Evolutionary conservation across 2,329 filamentous ascomycete genomes (phyloP), one percentile per base, ranked within the genome.

Genomic region (Grosmannia huntii): DNA sequence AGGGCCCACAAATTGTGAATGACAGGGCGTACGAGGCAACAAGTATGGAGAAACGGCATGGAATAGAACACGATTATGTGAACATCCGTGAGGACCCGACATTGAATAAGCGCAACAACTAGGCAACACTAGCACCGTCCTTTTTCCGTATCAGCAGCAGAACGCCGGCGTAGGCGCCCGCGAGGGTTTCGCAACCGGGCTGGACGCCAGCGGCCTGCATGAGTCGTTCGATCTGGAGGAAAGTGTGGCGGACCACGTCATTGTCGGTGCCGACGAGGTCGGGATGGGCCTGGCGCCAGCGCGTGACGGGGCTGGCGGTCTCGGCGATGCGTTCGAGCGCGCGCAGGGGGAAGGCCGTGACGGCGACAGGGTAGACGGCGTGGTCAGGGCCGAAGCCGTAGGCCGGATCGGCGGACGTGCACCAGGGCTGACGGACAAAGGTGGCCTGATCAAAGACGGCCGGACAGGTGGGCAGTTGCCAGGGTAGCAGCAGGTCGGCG

Each of bases 221-320:
- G 4, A 65, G 33, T 1, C 48, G 25, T 60, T 65, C 62, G 33
- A 66, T 60, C 41, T 57, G 33, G 21, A 44, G 44, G 3, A 61
- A 44, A 59, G 62, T 46, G 5, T 57, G 53, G 33, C 52, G 59
- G 11, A 65, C 36, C 23, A 62, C 25, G 31, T 74, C 75, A 0
- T 65, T 52, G 11, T 76, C 75, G 0, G 74, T 76, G 0, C 70
- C 69, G 0, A 66, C 70, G 0, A 63, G 61, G 0, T 73, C 72
- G 0, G 73, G 71, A 61, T 79, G 64, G 0, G 73, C 75, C 63
- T 76, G 66, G 11, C 73, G 67, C 75, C 76, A 79, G 48, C 76
- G 66, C 0, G 68, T 68, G 1, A 75, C 66, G 0, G 70, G 66
- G 59, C 75, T 77, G 12, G 23, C n/a, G 5, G 75, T 76, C 0